Base-by-base conservation (phyloP, 345 rosid species). In the Citrus cavaleriei region DNA sequence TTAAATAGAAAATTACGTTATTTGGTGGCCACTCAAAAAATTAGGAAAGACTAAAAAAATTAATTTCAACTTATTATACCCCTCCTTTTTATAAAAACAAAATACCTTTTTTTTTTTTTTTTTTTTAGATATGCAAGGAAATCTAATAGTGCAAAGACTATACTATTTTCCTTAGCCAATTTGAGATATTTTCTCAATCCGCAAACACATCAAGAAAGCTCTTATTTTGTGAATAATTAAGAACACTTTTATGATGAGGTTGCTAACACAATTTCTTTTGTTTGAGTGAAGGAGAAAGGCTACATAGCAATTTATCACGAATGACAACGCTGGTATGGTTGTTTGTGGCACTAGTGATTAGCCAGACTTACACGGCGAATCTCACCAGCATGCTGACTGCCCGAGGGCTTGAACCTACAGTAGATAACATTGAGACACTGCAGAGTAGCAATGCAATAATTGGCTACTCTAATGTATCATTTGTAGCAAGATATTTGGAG, bases 281-380 rank as follows among this genome's bases (percentile, higher is more conserved):
- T 19, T 10, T 27, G 34, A 46, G 1, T 27, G 65, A 10, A 83
- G 86, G 81, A 3, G 68, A 51, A 54, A 77, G 28, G 65, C 51
- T 83, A 19, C 76, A 69, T 21, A 80, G 83, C 76, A 83, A 83
- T 70, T 46, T 80, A n/a, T 83, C 86, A 0, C 55, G 83, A 28
- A 57, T 80, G 79, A n/a, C 81, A 70, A 68, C 77, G 77, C 68
- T 68, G 72, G 78, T 51, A 10, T 83, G 81, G 85, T 32, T 83
- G 30, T 83, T 67, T 55, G 68, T 77, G 59, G 83, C 81, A 3
- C 79, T 83, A 6, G 71, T 78, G 14, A 65, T 77, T 57, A 74
- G 65, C 10, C 83, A 74, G 55, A 80, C 86, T 5, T 83, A 77
- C 70, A 80, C 83, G 1, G 81, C 86, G 0, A 77, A 69, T 40